Evolutionary conservation across 2,329 filamentous ascomycete species (phyloP).

Genomic region (Epichloe uncinata): DNA sequence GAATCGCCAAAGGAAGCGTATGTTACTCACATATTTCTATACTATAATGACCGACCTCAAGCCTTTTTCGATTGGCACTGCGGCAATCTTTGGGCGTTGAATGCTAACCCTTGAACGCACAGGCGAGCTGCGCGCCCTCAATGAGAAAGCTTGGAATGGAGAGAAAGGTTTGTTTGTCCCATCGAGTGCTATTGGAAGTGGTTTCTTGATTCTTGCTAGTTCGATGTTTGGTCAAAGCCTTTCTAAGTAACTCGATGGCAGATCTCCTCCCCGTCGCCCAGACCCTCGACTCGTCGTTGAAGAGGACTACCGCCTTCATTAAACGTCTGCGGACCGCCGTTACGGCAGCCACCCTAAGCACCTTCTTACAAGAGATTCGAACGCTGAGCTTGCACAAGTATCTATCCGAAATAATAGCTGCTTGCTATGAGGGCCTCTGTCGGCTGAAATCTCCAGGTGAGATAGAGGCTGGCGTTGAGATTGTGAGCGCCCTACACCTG

Average conservation of each 20-base stretch:
- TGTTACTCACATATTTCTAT: neutral
- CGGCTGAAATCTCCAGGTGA: constrained; percentile 86
- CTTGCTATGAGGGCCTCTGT: constrained; percentile 87
- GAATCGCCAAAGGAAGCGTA: constrained; percentile 6
- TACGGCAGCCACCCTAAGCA: constrained; percentile 61
- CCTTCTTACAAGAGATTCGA: constrained; percentile 81
- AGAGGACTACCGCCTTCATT: constrained; percentile 97
- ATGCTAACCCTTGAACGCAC: constrained; percentile 10
- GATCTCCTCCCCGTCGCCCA: constrained; percentile 66
- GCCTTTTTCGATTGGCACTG: neutral
- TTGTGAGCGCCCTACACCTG: constrained; percentile 90
- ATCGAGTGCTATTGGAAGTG: constrained; percentile 9
- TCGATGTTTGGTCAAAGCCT: neutral
- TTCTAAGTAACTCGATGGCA: constrained; percentile 19
- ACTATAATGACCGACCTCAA: neutral
- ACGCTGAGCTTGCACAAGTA: constrained; percentile 91
- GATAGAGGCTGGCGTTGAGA: constrained; percentile 81
- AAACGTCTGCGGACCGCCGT: constrained; percentile 88
- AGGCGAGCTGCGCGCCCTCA: constrained; percentile 87
- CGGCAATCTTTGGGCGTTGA: neutral
- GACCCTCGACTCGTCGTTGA: constrained; percentile 84
- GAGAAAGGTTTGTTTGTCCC: constrained; percentile 53
- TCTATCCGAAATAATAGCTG: constrained; percentile 90
- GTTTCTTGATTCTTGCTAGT: constrained; percentile 6
- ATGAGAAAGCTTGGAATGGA: constrained; percentile 77